Evolutionary conservation across 1,284 basidiomycete species (phyloP).

Genomic region (Irpex sp.): DNA sequence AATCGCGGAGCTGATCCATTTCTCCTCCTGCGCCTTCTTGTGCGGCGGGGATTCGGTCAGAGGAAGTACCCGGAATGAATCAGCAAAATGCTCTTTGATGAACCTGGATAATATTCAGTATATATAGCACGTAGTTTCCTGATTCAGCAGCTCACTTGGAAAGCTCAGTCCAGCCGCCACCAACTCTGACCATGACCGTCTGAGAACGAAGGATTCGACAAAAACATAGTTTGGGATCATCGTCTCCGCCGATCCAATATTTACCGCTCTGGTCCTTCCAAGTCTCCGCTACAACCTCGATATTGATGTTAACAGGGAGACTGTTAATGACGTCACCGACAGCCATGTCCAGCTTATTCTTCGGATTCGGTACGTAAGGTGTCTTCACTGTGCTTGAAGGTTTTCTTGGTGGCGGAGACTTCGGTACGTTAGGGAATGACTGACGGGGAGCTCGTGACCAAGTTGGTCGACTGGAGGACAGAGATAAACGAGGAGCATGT

Average conservation of each 20-base stretch:
- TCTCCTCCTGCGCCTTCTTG: constrained; percentile 53
- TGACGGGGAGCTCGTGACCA: constrained; percentile 69
- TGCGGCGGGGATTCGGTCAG: constrained; percentile 58
- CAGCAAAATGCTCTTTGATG: constrained; percentile 81
- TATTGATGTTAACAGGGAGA: constrained; percentile 80
- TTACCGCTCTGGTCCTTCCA: constrained; percentile 92
- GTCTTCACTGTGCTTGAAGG: constrained; percentile 41
- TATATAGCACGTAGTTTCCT: not conserved
- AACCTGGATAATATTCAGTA: constrained; percentile 51
- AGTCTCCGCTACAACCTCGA: constrained; percentile 77
- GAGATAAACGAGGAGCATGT: constrained; percentile 30
- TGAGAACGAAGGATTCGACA: constrained; percentile 89
- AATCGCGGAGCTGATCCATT: constrained; percentile 79
- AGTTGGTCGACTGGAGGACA: constrained; percentile 39
- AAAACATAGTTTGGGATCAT: constrained; percentile 85
- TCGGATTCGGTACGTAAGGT: constrained; percentile 80
- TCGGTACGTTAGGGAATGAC: constrained; percentile 43
- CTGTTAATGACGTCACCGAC: constrained; percentile 89
- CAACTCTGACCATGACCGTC: constrained; percentile 93
- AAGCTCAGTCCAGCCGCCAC: constrained; percentile 91
- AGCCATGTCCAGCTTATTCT: constrained; percentile 88
- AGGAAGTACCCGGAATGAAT: constrained; percentile 56
- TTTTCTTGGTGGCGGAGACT: constrained; percentile 42
- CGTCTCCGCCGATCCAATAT: constrained; percentile 92
- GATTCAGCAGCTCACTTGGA: constrained; percentile 60